phyloP scores from a whole-genome alignment of 345 rosid genomes.

The Hypericum perforatum region DNA sequence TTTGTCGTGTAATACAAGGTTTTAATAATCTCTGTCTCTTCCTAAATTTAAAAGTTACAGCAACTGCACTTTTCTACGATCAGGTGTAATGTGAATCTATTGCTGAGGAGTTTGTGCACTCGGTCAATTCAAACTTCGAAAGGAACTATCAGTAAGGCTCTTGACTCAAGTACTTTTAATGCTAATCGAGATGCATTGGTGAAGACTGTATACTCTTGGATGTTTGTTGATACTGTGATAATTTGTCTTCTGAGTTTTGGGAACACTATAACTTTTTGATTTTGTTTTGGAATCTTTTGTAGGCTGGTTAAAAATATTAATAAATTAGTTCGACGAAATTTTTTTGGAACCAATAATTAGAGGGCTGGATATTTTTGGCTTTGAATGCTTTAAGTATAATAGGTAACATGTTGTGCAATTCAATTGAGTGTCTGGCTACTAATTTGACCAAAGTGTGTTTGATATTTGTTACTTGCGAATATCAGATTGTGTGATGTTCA shows the following conservation, averaged over 20 bases:
- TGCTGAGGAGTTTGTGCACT: slow-evolving; percentile 69
- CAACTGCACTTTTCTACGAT: slow-evolving; percentile 8
- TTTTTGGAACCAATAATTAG: slow-evolving; percentile 64
- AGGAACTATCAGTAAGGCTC: slow-evolving; percentile 80
- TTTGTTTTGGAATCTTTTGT: slow-evolving; percentile 16
- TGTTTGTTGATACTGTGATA: slow-evolving; percentile 17
- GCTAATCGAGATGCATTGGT: slow-evolving; percentile 94
- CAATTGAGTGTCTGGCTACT: background rate
- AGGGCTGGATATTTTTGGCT: slow-evolving; percentile 93
- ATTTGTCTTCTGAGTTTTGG: slow-evolving; percentile 1
- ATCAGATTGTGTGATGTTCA: no score
- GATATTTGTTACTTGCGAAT: no score
- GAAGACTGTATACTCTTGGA: slow-evolving; percentile 82
- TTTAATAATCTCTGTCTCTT: no score
- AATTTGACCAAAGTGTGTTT: background rate
- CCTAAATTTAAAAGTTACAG: no score
- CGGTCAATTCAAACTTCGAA: slow-evolving; percentile 94
- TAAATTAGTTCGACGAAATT: slow-evolving; percentile 85
- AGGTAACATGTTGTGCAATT: slow-evolving; percentile 39
- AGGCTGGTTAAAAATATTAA: slow-evolving; percentile 96
- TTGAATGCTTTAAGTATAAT: slow-evolving; percentile 84
- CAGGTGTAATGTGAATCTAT: slow-evolving; percentile 80
- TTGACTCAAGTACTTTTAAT: slow-evolving; percentile 84
- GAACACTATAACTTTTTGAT: slow-evolving; percentile 5
- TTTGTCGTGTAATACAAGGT: no score